Conservation (phyloP, 2,329 filamentous ascomycete genomes). For the Trichoderma sp. region DNA sequence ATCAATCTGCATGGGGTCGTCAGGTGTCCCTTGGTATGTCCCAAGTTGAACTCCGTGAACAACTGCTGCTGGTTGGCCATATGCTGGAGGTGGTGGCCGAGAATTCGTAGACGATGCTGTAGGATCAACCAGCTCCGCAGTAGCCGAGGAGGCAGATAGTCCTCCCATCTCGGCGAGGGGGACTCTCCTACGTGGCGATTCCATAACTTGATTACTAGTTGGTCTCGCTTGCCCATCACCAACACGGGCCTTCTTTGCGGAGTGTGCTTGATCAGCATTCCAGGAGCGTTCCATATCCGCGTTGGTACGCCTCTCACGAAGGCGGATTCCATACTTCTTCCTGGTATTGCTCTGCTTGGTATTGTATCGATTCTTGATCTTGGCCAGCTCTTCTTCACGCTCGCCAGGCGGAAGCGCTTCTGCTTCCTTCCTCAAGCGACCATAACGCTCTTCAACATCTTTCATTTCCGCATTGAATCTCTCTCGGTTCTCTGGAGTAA, state of each 20-base stretch:
- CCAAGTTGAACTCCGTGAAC: neutral
- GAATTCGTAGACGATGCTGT: slow-evolving; percentile 31
- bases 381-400: slow-evolving; percentile 39
- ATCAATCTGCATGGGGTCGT: slow-evolving; percentile 34
- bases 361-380: slow-evolving; percentile 54
- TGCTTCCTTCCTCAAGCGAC: slow-evolving; percentile 42
- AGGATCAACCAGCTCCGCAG: slow-evolving; percentile 41
- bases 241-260: slow-evolving; percentile 31
- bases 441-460: slow-evolving; percentile 39
- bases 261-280: slow-evolving; percentile 5
- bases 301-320: slow-evolving; percentile 51
- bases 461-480: slow-evolving; percentile 35
- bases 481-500: slow-evolving; percentile 35
- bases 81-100: slow-evolving; percentile 21
- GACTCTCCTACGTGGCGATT: slow-evolving; percentile 30
- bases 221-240: slow-evolving; percentile 15
- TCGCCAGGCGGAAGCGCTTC: slow-evolving; percentile 39
- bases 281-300: slow-evolving; percentile 40
- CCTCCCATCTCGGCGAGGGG: slow-evolving; percentile 39
- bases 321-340: slow-evolving; percentile 58
- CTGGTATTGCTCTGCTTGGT: slow-evolving; percentile 59
- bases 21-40: slow-evolving; percentile 25
- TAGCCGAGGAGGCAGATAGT: slow-evolving; percentile 37
- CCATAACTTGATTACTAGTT: neutral
- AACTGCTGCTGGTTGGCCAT: neutral